Percentiles rank a stretch among this genome's conserved stretches.
Evolutionary conservation across 2,329 filamentous ascomycete genomes (phyloP).

Genomic region (Talaromyces sp.): DNA sequence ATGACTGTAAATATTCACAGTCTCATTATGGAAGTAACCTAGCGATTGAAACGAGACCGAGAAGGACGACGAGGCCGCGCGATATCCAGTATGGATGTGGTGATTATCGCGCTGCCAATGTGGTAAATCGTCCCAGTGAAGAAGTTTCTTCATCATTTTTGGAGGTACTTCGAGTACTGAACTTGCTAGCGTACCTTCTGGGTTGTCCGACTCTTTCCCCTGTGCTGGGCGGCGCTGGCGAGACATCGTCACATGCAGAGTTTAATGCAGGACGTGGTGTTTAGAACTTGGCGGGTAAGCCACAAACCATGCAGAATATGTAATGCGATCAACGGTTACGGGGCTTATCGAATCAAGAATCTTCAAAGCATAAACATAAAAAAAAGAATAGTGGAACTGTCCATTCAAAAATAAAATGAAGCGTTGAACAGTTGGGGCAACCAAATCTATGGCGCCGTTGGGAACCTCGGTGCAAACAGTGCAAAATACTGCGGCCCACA

Average conservation of each 20-base stretch:
- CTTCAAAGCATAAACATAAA: background rate
- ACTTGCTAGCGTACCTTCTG: conserved; percentile 28
- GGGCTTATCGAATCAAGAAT: background rate
- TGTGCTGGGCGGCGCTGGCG: conserved; percentile 36
- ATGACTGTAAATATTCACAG: conserved; percentile 73
- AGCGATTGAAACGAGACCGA: conserved; percentile 60
- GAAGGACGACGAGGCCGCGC: conserved; percentile 65
- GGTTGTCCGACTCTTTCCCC: conserved; percentile 20
- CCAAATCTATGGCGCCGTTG: conserved; percentile 19
- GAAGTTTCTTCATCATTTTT: conserved; percentile 35
- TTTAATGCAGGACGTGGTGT: conserved; percentile 15
- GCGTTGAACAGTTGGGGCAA: conserved; percentile 30
- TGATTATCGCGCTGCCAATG: conserved; percentile 67
- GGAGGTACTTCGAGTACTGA: conserved; percentile 31
- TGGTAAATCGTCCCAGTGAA: conserved; percentile 57
- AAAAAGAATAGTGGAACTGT: background rate
- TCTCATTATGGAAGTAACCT: conserved; percentile 67
- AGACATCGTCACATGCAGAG: conserved; percentile 34
- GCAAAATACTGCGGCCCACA: conserved; percentile 11
- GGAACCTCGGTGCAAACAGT: conserved; percentile 29
- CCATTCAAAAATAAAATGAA: conserved; percentile 7
- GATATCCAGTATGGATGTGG: conserved; percentile 68
- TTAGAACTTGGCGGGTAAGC: conserved; percentile 16
- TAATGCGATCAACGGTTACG: conserved; percentile 9
- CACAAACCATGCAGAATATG: conserved; percentile 15